phyloP scores from a whole-genome alignment of 139 green algal species.

The Helicosporidium sp. region DNA sequence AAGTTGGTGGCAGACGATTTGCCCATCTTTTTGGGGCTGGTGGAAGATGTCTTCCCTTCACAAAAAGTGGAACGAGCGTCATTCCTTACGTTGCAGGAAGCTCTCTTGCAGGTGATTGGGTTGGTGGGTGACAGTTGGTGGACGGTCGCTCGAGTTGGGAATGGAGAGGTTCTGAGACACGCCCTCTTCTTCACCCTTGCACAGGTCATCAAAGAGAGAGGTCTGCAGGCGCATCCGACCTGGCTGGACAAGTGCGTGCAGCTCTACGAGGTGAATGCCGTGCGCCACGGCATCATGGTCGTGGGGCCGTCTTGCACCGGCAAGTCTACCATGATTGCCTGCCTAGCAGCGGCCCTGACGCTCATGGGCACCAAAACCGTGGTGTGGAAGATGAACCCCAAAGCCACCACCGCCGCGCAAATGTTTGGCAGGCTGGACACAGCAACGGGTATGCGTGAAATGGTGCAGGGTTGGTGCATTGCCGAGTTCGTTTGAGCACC shows the following conservation, averaged over 20 bases:
- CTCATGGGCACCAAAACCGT: conserved; percentile 68
- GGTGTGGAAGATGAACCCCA: conserved; percentile 82
- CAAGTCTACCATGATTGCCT: conserved; percentile 73
- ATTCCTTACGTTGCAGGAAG: no score
- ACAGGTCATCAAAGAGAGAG: conserved; percentile 26
- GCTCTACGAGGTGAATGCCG: conserved; percentile 78
- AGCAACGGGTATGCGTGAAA: conserved; percentile 69
- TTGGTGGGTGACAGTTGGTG: no score
- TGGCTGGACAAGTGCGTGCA: conserved; percentile 92
- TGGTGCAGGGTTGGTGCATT: not conserved
- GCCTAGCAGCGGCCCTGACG: conserved; percentile 62
- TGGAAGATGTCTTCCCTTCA: conserved; percentile 84
- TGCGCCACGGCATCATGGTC: conserved; percentile 78
- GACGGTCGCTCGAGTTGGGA: no score
- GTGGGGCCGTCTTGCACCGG: conserved; percentile 68
- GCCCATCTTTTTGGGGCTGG: conserved; percentile 79
- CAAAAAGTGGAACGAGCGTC: conserved; percentile 58
- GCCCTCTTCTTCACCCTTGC: no score
- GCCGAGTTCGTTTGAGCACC: not conserved
- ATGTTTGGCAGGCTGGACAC: conserved; percentile 76
- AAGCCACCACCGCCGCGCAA: conserved; percentile 72
- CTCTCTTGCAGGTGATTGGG: no score
- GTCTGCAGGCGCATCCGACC: conserved; percentile 52
- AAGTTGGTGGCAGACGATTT: conserved; percentile 95
- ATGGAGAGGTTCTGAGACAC: no score